These are phyloP conservation scores for Tetrapisispora taiwanensis DNA, from an alignment of 805 yeast genomes.

Conservation along the genomic window DNA sequence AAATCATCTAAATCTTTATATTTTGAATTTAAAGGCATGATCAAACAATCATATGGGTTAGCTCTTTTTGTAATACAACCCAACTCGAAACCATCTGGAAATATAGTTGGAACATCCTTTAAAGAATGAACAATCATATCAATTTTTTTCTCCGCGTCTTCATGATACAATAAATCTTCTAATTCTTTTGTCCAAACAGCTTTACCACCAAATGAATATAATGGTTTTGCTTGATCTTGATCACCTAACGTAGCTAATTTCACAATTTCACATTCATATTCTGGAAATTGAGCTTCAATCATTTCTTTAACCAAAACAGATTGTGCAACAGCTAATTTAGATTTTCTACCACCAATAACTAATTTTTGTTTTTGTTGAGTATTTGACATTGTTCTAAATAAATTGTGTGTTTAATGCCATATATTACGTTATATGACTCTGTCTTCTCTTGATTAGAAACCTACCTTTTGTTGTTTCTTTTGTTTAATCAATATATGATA, in stretches of 20 bases:
- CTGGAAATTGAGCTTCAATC: constrained; percentile 53
- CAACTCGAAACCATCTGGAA: constrained; percentile 82
- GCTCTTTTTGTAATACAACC: constrained; percentile 82
- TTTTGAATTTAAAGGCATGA: constrained; percentile 57
- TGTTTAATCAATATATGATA: too few species aligned
- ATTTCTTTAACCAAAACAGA: constrained; percentile 57
- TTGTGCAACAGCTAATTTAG: constrained; percentile 80
- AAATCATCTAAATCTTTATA: constrained; percentile 60
- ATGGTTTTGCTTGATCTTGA: constrained; percentile 71
- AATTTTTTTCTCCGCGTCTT: constrained; percentile 55
- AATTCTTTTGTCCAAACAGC: constrained; percentile 94
- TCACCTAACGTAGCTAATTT: constrained; percentile 87
- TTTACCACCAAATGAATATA: constrained; percentile 93
- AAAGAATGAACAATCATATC: constrained; percentile 90
- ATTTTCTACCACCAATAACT: constrained; percentile 79
- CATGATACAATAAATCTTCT: constrained; percentile 60
- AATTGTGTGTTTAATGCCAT: too few species aligned
- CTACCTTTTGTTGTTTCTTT: too few species aligned
- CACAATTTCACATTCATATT: constrained; percentile 59
- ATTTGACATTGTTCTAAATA: neutral
- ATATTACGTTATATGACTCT: too few species aligned
- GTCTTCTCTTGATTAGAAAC: too few species aligned
- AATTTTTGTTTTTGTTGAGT: neutral
- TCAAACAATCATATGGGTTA: constrained; percentile 88
- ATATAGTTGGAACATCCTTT: constrained; percentile 83